A percentile compares a stretch with the other conserved stretches of the same genome.
Conservation (phyloP, 2,329 filamentous ascomycete genomes). For the Aspergillus sp. region DNA sequence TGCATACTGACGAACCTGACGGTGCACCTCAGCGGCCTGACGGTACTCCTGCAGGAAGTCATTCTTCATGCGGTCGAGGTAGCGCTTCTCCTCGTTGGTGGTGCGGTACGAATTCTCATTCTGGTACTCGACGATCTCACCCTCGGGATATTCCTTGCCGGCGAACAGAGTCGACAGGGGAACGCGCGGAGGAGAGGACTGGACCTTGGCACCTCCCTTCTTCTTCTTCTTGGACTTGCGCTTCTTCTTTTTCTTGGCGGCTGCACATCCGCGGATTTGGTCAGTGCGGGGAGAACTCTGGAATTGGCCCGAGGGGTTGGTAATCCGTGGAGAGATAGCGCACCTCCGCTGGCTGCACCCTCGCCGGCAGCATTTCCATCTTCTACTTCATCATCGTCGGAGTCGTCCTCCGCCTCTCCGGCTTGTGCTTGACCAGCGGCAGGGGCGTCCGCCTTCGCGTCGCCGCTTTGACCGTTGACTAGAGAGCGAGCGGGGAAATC, state of each 20-base stretch:
- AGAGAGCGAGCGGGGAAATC: constrained; percentile 13
- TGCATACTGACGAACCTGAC: constrained; percentile 82
- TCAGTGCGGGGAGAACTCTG: constrained; percentile 6
- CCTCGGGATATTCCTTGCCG: constrained; percentile 70
- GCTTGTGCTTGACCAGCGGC: constrained; percentile 39
- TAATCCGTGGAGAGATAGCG: constrained; percentile 12
- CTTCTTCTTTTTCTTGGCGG: constrained; percentile 79
- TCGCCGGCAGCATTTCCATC: constrained; percentile 48
- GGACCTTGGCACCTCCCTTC: constrained; percentile 61
- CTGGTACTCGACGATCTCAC: constrained; percentile 75
- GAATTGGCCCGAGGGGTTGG: background rate
- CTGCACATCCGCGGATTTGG: constrained; percentile 25
- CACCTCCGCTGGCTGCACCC: constrained; percentile 41
- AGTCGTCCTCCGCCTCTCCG: constrained; percentile 56
- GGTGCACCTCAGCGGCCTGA: constrained; percentile 83
- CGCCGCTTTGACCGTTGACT: constrained; percentile 45
- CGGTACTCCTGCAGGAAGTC: constrained; percentile 81
- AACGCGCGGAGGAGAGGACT: constrained; percentile 77
- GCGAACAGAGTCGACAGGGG: constrained; percentile 73
- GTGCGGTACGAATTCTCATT: constrained; percentile 78
- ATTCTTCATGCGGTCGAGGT: constrained; percentile 76
- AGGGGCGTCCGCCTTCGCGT: constrained; percentile 36
- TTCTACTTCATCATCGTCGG: constrained; percentile 55
- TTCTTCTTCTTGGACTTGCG: constrained; percentile 76
- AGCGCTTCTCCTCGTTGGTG: constrained; percentile 80